Conservation (phyloP, 371 early-diverging fungal species). For the Lichtheimia ramosa region DNA sequence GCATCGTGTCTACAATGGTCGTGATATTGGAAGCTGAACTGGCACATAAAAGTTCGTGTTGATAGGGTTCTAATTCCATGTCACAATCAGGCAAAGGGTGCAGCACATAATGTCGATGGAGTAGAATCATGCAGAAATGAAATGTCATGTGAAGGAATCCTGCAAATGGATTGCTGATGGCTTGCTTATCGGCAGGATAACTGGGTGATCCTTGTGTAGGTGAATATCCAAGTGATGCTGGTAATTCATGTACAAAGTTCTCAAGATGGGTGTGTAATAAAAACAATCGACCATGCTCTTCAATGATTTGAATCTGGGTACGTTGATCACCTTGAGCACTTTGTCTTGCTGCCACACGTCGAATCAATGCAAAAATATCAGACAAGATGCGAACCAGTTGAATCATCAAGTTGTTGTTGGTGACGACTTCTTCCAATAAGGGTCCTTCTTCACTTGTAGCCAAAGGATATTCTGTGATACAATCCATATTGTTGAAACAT, state of each 20-base stretch:
- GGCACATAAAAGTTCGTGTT: constrained; percentile 36
- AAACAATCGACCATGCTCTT: constrained; percentile 43
- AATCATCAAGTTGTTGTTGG: constrained; percentile 39
- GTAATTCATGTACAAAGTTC: constrained; percentile 49
- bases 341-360: constrained; percentile 26
- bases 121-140: constrained; percentile 74
- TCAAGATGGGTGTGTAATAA: constrained; percentile 45
- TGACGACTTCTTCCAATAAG: constrained; percentile 36
- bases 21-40: constrained; percentile 47
- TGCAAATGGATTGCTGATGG: constrained; percentile 37
- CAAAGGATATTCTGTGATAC: constrained; percentile 39
- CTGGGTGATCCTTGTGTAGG: constrained; percentile 31
- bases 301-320: constrained; percentile 26
- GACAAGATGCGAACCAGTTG: constrained; percentile 39
- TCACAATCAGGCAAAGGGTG: constrained; percentile 22
- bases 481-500: constrained; percentile 29
- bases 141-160: constrained; percentile 74
- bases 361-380: constrained; percentile 30
- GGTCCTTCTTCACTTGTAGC: constrained; percentile 41
- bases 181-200: constrained; percentile 45
- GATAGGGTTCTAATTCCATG: constrained; percentile 23
- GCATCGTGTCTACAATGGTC: constrained; percentile 31
- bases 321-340: constrained; percentile 27
- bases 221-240: constrained; percentile 39
- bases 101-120: constrained; percentile 74